Base-by-base conservation (phyloP, 1,284 basidiomycete species). In the Wallemia hederae region DNA sequence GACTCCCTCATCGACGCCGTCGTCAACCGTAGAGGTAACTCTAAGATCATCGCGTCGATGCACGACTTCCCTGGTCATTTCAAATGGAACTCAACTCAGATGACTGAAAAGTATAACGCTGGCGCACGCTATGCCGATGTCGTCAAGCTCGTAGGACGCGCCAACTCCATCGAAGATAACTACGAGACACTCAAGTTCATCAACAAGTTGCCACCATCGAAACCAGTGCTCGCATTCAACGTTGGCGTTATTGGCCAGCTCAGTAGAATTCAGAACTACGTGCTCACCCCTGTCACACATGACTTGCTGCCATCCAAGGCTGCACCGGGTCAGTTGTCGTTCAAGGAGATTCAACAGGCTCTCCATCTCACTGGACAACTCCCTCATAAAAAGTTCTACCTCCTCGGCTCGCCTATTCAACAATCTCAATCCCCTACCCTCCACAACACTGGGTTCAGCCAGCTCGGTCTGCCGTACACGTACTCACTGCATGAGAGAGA, bases 161-260 rank as follows among this genome's bases (percentile, higher is more conserved):
- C 92, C 14, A 78, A 76, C 62, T 71, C 73, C 2, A 67, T 87
- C 26, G 74, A 80, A 63, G 89, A 92, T 70, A 97, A 96, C 71
- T 77, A 88, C 65, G 74, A 78, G 1, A 76, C 97, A 55, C 79
- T 82, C 62, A 70, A 78, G 14, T 98, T 98, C 67, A 79, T 78
- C 19, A 61, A 71, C 15, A 61, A 28, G 49, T 61, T 56, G 34
- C 71, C 74, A 0, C 71, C 71, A 27, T 71, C 76, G 58, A 87
- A 83, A 69, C 90, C 90, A 1, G 75, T 97, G 64, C 80, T 98
- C 62, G 89, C 88, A 1, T 83, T 97, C 74, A 97, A 97, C 71
- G 92, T 94, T 81, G 89, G 90, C 24, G 69, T 77, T 7, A 76
- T 79, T 33, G 94, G 94, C 2, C 90, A 96, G 71, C 76, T 96